phyloP scores from a whole-genome alignment of 495 filamentous ascomycete genomes.

The Antarctomyces pellizariae region DNA sequence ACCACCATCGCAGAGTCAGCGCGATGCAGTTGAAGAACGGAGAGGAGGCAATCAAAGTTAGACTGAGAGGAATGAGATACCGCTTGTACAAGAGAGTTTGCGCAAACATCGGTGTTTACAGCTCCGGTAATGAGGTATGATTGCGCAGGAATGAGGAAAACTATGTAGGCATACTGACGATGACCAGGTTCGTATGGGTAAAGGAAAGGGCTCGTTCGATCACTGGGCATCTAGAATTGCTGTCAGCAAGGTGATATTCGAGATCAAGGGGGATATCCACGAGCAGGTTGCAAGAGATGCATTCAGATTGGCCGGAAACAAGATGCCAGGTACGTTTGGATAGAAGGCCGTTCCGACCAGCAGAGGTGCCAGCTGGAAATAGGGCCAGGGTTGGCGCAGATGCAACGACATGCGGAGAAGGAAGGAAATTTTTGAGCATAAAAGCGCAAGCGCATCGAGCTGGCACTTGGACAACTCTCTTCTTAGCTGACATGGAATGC shows the following conservation, averaged over 20 bases:
- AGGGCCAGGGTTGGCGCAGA: too few species aligned
- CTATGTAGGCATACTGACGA: background rate
- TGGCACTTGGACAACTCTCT: too few species aligned
- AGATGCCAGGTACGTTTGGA: conserved; percentile 70
- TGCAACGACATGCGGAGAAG: too few species aligned
- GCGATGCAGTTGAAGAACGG: conserved; percentile 70
- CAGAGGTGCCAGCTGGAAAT: too few species aligned
- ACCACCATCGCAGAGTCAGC: conserved; percentile 78
- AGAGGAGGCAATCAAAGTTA: conserved; percentile 74
- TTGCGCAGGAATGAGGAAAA: background rate
- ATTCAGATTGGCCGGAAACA: conserved; percentile 81
- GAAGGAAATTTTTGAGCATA: too few species aligned
- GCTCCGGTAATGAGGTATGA: conserved; percentile 71
- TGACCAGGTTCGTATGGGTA: conserved; percentile 68
- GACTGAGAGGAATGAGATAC: conserved; percentile 80
- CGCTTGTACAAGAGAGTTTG: conserved; percentile 72
- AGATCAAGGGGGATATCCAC: conserved; percentile 77
- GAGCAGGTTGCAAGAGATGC: conserved; percentile 89
- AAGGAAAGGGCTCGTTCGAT: conserved; percentile 93
- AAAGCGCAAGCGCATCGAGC: too few species aligned
- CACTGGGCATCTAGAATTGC: conserved; percentile 80
- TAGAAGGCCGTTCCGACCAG: too few species aligned
- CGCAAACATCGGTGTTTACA: conserved; percentile 86
- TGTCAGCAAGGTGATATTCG: conserved; percentile 74
- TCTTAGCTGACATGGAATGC: too few species aligned